Base-by-base conservation (phyloP, 495 filamentous ascomycete species). In the Neurospora terricola region DNA sequence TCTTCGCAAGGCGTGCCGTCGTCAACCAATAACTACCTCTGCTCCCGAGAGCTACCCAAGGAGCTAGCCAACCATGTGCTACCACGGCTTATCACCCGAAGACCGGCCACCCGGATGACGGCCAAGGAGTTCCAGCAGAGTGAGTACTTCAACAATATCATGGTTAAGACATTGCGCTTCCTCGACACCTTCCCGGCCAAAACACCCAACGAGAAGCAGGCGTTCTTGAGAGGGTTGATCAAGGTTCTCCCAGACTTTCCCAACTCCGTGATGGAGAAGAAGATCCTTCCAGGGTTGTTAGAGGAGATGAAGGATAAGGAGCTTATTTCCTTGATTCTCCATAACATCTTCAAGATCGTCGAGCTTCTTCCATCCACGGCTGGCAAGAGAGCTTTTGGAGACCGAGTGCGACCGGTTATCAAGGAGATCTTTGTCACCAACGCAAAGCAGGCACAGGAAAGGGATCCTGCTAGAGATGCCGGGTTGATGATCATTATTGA, bases 161-260 rank as follows among this genome's bases (percentile, higher is more conserved):
- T 99, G 30, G 92, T 99, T 36, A 96, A 94, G 2, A 96, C 96
- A 0, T 94, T 99, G 70, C 94, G 96, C 34, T 99, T 98, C 77
- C 83, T 99, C 34, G 96, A 99, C 74, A 86, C 88, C 0, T 86
- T 99, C 70, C 94, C 96, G 2, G 91, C 94, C 45, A 99, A 99
- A 82, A 97, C 93, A 4, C 87, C 92, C 0, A 91, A 88, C 77
- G 96, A 99, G 78, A 99, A 98, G 79, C 86, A 92, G 1, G 90
- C 93, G 72, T 99, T 99, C 79, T 88, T 99, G 86, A 87, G 94
- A 70, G 96, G 96, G 0, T 83, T 99, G 37, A 90, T 91, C 71
- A 90, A 92, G 34, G 93, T 98, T 5, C 81, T 98, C 8, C 90
- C 91, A 2, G 94, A 95, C 39, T 99, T 99, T 76, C 96, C 96